Base-by-base conservation (phyloP, 108 stramenopile species). In the Skeletonema menzelii region DNA sequence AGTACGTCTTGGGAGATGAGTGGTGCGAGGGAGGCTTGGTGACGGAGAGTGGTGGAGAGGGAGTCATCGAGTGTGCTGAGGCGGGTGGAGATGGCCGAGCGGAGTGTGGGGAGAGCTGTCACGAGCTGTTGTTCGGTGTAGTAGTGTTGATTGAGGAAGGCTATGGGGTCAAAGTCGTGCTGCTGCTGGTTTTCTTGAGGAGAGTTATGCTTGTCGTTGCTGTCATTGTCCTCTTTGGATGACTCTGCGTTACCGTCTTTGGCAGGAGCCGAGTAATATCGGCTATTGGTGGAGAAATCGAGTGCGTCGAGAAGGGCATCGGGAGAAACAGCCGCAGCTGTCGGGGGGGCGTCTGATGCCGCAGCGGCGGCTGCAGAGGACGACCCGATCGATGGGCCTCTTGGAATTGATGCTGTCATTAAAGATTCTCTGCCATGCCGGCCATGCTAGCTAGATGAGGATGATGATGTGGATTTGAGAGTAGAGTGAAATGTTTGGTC, bases 101-200 rank as follows among this genome's bases (percentile, higher is more conserved):
- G 87, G 27, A 94, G 84, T 12, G 82, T 67, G 22, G 91, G 89
- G 0, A 94, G 61, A 26, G 87, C 85, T 0, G 86, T 63, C 5
- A 87, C 72, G 57, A 94, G 71, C 38, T 77, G 58, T 15, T 85
- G 65, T 66, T 94, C 93, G 47, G 83, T 91, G 28, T 82, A 65
- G 62, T 87, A 94, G 49, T 94, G 85, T 32, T 85, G 79, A 56
- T 94, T 94, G 28, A 94, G 73, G 74, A 94, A 94, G 5, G 82
- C 89, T 37, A 94, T 86, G 8, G 93, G 90, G 72, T 94, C 91
- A 66, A 78, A 77, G 22, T 64, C 30, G 15, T 34, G 27, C 0
- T 69, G 72, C n/a, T 82, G 35, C 8, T 32, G 35, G 15, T 67
- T 31, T 2, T 30, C 6, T 4, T 32, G 31, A 30, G 30, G 19